Base-by-base conservation (phyloP, 257 asterid species). In the Jasminum sambac region DNA sequence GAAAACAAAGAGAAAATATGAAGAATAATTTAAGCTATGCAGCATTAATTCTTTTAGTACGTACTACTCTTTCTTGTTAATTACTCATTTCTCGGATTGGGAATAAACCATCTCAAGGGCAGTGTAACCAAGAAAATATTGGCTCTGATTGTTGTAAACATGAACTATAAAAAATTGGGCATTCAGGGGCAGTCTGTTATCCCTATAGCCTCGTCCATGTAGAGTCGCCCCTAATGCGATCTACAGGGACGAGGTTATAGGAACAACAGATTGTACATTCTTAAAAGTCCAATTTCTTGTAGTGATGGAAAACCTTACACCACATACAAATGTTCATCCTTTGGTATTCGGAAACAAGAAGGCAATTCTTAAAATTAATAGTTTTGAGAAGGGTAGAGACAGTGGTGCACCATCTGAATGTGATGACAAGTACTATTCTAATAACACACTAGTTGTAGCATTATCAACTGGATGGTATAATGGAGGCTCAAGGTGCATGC, bases 351-450 rank as follows among this genome's bases (percentile, higher is more conserved):
- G 41, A 21, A 52, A 44, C 13, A 81, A 84, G 0, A 79, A 72
- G n/a, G 91, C 83, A 6, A 75, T 78, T 66, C 74, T 82, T 4
- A 84, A 89, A 0, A 62, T 81, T 38, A 85, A 86, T 11, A 76
- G 87, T 21, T 82, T 86, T 21, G 74, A 78, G 67, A 66, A 80
- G 52, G 84, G 84, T 0, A 76, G 72, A 7, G 88, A 84, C 19
- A 85, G 90, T 2, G 85, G 92, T 2, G 87, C 84, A 5, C 84
- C 80, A 0, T 78, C 87, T 4, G 82, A 77, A 46, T 83, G 90
- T 12, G 85, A 83, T 66, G 38, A 70, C 30, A 69, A 84, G 6
- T 86, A 67, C 75, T 87, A 83, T 61, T 79, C 85, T 0, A 78
- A 86, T 26, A 43, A 78, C 64, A 76, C 24, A 0, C 85, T 73